A percentile compares a stretch with the other conserved stretches of the same genome.
These are phyloP conservation scores for Letharia lupina DNA, from an alignment of 495 filamentous ascomycete genomes.

Conservation along the genomic window DNA sequence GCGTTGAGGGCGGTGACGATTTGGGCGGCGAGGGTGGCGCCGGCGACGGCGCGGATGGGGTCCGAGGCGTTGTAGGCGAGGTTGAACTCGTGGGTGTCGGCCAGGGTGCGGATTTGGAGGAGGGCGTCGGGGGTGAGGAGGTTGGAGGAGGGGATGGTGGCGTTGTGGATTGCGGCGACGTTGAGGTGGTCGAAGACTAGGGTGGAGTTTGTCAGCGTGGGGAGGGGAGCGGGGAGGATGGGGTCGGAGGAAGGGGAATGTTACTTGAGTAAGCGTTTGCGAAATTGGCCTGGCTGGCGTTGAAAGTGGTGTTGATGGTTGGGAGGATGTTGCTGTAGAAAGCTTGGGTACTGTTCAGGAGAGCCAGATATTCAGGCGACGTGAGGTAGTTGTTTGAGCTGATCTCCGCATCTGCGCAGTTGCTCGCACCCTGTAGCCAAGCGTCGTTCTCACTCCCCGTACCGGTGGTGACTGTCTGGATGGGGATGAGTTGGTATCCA, in stretches of 20 bases:
- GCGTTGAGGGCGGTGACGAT: slow-evolving; percentile 38
- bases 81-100: slow-evolving; percentile 44
- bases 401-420: slow-evolving; percentile 52
- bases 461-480: slow-evolving; percentile 36
- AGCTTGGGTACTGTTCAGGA: slow-evolving; percentile 44
- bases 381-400: slow-evolving; percentile 66
- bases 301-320: slow-evolving; percentile 52
- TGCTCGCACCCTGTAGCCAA: slow-evolving; percentile 51
- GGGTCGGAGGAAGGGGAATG: neutral
- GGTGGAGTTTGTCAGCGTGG: neutral
- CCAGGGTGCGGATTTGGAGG: slow-evolving; percentile 38
- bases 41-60: slow-evolving; percentile 41
- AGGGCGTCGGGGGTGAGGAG: slow-evolving; percentile 33
- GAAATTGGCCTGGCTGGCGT: slow-evolving; percentile 45
- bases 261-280: slow-evolving; percentile 63
- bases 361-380: slow-evolving; percentile 48
- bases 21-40: slow-evolving; percentile 40
- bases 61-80: slow-evolving; percentile 44
- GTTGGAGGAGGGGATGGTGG: slow-evolving; percentile 31
- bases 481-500: slow-evolving; percentile 55
- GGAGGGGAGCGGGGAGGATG: neutral
- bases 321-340: slow-evolving; percentile 60
- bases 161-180: slow-evolving; percentile 47
- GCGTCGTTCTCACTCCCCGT: slow-evolving; percentile 44
- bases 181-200: slow-evolving; percentile 48